phyloP scores from a whole-genome alignment of 352 stramenopile genomes.

The Globisporangium cystogenes region DNA sequence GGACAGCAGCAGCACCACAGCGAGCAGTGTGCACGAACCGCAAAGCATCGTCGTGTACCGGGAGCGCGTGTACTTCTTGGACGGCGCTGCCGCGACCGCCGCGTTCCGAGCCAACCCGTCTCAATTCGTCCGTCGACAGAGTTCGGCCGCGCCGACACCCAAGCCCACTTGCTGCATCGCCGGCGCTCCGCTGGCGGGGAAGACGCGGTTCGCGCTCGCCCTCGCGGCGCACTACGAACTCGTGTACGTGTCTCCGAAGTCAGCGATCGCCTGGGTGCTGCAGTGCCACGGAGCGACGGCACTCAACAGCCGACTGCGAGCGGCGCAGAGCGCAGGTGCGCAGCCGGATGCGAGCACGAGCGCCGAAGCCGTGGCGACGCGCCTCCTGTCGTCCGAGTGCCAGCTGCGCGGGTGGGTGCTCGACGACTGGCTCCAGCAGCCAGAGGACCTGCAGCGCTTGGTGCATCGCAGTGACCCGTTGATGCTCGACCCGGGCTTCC shows the following conservation, averaged over 20 bases:
- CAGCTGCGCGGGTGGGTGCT: constrained; percentile 55
- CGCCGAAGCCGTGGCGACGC: constrained; percentile 32
- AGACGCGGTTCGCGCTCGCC: constrained; percentile 11
- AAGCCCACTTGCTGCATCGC: constrained; percentile 13
- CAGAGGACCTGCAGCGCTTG: constrained; percentile 25
- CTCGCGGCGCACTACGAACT: constrained; percentile 12
- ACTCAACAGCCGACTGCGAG: constrained; percentile 17
- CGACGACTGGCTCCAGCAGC: constrained; percentile 37
- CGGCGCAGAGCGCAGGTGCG: constrained; percentile 7
- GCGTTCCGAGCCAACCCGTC: constrained; percentile 18
- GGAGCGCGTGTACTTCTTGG: constrained; percentile 58
- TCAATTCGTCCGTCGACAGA: constrained; percentile 1
- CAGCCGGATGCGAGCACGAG: constrained; percentile 15
- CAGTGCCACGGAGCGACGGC: constrained; percentile 41
- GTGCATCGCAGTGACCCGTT: not conserved
- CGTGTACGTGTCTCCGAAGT: constrained; percentile 34
- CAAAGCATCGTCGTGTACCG: constrained; percentile 28
- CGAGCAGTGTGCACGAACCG: constrained; percentile 1
- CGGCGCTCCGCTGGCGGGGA: constrained; percentile 9
- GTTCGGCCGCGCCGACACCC: not conserved
- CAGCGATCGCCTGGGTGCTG: constrained; percentile 44
- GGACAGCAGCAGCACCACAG: constrained; percentile 3
- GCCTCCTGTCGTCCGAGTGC: constrained; percentile 55
- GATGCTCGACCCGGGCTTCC: constrained; percentile 33
- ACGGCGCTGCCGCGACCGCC: constrained; percentile 12